A percentile compares a stretch with the other conserved stretches of the same genome.
Evolutionary conservation across 208 protist genomes (phyloP).

Genomic region (Crithidia acanthocephali): DNA sequence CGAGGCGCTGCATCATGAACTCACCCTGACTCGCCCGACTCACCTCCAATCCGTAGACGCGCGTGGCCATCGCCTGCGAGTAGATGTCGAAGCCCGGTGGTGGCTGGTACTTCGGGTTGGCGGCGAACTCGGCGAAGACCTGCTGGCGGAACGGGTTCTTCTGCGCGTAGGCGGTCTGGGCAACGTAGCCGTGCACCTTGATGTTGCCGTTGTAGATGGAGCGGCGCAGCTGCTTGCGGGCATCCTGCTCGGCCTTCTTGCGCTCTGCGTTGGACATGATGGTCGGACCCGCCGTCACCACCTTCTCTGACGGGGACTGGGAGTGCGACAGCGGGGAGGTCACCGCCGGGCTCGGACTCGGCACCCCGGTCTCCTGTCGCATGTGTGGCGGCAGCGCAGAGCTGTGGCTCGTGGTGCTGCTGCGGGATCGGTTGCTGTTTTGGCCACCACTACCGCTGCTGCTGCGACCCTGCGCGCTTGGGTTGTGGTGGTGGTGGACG

Average conservation of each 20-base stretch:
- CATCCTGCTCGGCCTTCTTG: constrained; percentile 6
- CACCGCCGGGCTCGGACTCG: neutral
- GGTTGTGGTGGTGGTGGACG: neutral
- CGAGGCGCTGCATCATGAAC: constrained; percentile 48
- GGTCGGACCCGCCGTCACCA: constrained; percentile 12
- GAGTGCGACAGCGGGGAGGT: neutral
- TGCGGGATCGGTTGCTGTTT: neutral
- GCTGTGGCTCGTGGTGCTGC: neutral
- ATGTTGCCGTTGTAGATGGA: constrained; percentile 12
- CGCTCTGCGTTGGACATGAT: constrained; percentile 18
- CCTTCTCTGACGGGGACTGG: neutral
- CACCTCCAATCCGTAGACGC: constrained; percentile 35
- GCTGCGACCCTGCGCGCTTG: neutral
- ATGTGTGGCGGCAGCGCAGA: constrained; percentile 9
- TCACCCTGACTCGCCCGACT: constrained; percentile 45
- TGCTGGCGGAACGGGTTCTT: constrained; percentile 80
- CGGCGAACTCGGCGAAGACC: constrained; percentile 68
- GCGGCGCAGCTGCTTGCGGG: constrained; percentile 11
- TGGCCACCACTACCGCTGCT: neutral
- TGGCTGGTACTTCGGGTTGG: constrained; percentile 48
- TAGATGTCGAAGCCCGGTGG: constrained; percentile 41
- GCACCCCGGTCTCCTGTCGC: constrained; percentile 24
- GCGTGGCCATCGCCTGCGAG: constrained; percentile 28
- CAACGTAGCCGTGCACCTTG: constrained; percentile 42
- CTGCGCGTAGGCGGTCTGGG: constrained; percentile 68